Base-by-base conservation (phyloP, 495 filamentous ascomycete genomes). In the Bacidia gigantensis region DNA sequence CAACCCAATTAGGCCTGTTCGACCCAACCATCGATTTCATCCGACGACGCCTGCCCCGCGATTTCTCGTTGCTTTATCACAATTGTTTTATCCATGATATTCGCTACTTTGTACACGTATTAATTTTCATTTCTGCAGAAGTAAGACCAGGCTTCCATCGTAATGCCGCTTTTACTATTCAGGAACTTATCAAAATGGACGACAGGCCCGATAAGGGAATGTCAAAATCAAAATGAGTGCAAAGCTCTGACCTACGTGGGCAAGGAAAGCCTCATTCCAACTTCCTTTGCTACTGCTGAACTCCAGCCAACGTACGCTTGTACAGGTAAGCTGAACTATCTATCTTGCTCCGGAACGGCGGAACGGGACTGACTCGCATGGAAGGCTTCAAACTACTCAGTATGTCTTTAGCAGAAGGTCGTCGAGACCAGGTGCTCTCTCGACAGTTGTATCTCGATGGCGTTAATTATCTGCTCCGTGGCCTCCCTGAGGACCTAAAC, bases 401-500 rank as follows among this genome's bases (percentile, higher is more conserved):
- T 14, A 35, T 35, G 29, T 35, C 29, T 14, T 35, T 35, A 14
- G 29, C 29, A 7, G 29, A 35, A 35, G 7, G 14, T 14, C 35
- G 49, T 17, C 56, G 43, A 17, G 25, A 20, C 17, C 56, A 58
- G 20, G 29, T 50, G 21, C 51, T 61, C 38, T 56, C 59, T 39
- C 56, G 59, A 26, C 50, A 61, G 17, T 69, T 85, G 1, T 88
- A 85, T 61, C 67, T 89, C 22, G 74, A 80, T 58, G 76, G 80
- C 40, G 50, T 85, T 5, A 69, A 74, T 5, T 86, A 86, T 60
- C 68, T 88, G 2, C 72, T 87, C 2, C 73, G 75, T 46, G 84
- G 76, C 0, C 69, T 89, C 0, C 84, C 86, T 0, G 45, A 59
- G 2, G 52, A 3, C 62, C 68, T 38, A 65, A 74, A 53, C 55